Evolutionary conservation across 1,284 basidiomycete genomes (phyloP), one percentile per base, ranked within the genome.

Genomic region (Mycena sp.): DNA sequence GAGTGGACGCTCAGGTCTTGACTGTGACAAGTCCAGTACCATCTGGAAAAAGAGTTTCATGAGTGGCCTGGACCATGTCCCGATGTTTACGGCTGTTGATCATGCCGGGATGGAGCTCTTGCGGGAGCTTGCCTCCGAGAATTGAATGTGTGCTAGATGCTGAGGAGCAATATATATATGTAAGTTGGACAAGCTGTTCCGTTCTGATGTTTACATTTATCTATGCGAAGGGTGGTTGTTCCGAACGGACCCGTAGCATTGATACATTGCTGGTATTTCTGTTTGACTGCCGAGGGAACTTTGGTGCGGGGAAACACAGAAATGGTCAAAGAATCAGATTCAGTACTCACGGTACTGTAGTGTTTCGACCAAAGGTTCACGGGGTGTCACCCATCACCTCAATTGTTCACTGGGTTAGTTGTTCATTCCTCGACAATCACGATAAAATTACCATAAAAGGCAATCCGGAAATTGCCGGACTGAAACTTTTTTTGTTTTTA

Each of bases 121-220:
- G 57, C 2, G 28, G 32, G 16, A 59, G 30, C 28, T 28, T 32
- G 11, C 57, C 48, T 10, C 21, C 38, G 6, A 59, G 48, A 29
- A 21, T 26, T 16, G 17, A 19, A 5, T 19, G 41, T 3, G 55
- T 58, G 6, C 44, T 48, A 9, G 43, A 19, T 7, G 55, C 55
- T 58, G 21, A 10, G 14, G 16, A 26, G 19, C 16, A 19, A 32
- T 38, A 16, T 44, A 40, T 35, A 19, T 16, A 16, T n/a, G n/a
- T n/a, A 37, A 51, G 5, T 28, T 37, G 21, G 29, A 25, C 10
- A 37, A 23, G 6, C 16, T 14, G 21, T 14, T 23, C n/a, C n/a
- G n/a, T n/a, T n/a, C n/a, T n/a, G n/a, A n/a, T n/a, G n/a, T n/a
- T 54, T 28, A 58, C 57, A 43, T 49, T 45, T 35, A 41, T 58